Base-by-base conservation (phyloP, 768 basidiomycete genomes). In the Kwoniella europaea region DNA sequence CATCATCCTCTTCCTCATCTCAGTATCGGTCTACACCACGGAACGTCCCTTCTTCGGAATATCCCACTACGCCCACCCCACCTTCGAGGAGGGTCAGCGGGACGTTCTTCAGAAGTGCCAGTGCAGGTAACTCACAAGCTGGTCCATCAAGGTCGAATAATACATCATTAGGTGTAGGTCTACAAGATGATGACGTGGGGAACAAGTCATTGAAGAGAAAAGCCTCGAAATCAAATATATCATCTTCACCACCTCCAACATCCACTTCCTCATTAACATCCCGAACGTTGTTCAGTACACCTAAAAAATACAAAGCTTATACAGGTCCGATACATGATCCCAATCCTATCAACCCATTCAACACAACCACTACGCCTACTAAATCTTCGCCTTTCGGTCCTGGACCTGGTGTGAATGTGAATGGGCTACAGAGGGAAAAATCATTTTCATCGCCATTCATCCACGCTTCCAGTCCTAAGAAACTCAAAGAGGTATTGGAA, bases 31-130 rank as follows among this genome's bases (percentile, higher is more conserved):
- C 42, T 7, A 79, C 78, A 22, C 78, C 78, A 13, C 63, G 69
- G 2, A 60, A 50, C 9, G 46, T 71, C 16, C 73, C 69, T 20
- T 53, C 52, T 2, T 58, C 64, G 7, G 74, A 78, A n/a, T 76
- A 77, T 53, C 76, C 76, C 4, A 74, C 76, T 16, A 80, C 79
- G 5, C 79, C 79, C 5, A 80, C 79, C 9, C 79, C 79, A 7
- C 76, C 79, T 16, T 41, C 79, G 35, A 68, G 79, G n/a, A 62
- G 68, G 20, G 64, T 59, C 10, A 62, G 57, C 69, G 12, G 44
- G 41, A 35, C 46, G 2, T 27, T 44, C 52, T 63, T 50, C n/a
- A 46, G 58, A 6, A 52, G 61, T n/a, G 35, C 46, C 46, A 18
- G 46, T 50, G 13, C 46, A 18, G 10, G 46, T 18, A 65, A 44